These are phyloP conservation scores for Fusarium continuum DNA, from an alignment of 2,329 filamentous ascomycete genomes.

Conservation along the genomic window DNA sequence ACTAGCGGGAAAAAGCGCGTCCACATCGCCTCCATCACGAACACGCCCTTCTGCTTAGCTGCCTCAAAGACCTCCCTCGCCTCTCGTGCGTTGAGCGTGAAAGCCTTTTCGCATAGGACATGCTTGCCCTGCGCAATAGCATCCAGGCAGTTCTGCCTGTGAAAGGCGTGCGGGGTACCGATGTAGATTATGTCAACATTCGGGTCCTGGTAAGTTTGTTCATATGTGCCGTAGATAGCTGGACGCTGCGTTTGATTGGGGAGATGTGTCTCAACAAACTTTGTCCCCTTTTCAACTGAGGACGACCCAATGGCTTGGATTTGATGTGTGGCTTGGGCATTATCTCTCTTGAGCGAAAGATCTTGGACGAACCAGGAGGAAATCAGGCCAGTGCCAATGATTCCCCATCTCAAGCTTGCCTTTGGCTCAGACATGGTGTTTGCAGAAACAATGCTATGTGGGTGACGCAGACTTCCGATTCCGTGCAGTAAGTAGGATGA, in stretches of 20 bases:
- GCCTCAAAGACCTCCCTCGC: slow-evolving; percentile 52
- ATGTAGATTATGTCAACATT: slow-evolving; percentile 58
- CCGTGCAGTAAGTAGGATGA: too few relatives aligned
- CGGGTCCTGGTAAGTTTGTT: slow-evolving; percentile 52
- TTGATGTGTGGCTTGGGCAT: slow-evolving; percentile 51
- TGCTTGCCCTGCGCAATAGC: slow-evolving; percentile 55
- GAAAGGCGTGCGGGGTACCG: slow-evolving; percentile 56
- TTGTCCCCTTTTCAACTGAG: slow-evolving; percentile 47
- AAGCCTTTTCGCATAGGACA: slow-evolving; percentile 58
- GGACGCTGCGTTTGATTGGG: slow-evolving; percentile 30
- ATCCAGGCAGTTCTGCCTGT: slow-evolving; percentile 54
- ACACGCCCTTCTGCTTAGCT: slow-evolving; percentile 52
- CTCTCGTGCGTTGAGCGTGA: slow-evolving; percentile 53
- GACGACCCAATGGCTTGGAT: slow-evolving; percentile 56
- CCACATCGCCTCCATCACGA: slow-evolving; percentile 59
- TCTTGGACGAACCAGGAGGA: slow-evolving; percentile 57
- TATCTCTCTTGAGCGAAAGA: slow-evolving; percentile 48
- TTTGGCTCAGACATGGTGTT: slow-evolving; percentile 16
- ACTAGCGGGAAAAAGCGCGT: slow-evolving; percentile 54
- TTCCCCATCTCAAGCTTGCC: slow-evolving; percentile 49
- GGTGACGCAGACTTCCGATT: too few relatives aligned
- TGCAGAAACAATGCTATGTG: too few relatives aligned
- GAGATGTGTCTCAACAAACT: slow-evolving; percentile 12
- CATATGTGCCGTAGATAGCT: slow-evolving; percentile 52
- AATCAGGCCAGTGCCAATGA: slow-evolving; percentile 55